Base-by-base conservation (phyloP, 2,329 filamentous ascomycete genomes). In the Myrmaecium sp. region DNA sequence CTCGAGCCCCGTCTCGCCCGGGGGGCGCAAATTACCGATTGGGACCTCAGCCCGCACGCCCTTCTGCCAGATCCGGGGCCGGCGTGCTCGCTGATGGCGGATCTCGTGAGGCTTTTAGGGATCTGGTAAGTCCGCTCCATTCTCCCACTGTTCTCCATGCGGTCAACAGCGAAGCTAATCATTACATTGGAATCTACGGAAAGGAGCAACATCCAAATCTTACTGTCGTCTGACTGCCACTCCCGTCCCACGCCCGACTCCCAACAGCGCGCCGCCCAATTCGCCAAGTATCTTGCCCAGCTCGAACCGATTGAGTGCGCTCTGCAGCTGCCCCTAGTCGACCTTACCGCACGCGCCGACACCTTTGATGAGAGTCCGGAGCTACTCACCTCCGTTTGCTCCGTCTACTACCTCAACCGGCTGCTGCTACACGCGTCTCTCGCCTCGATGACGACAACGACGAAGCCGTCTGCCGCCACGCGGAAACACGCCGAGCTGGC, bases 41-140 rank as follows among this genome's bases (percentile, higher is more conserved):
- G 27, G 27, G 24, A 25, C 15, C 17, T 24, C 12, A 29, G 21
- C n/a, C 14, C 27, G 23, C 17, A 14, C 7, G 15, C 23, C 17
- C 21, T 11, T 13, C 19, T 7, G n/a, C 15, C 12, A 15, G 21
- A 11, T 23, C 12, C 19, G 2, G 14, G 14, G 12, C 24, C 27
- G 14, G 14, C 27, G 27, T 20, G 26, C 21, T 29, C 27, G 24
- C 24, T 29, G 27, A 29, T 29, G 27, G 27, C 20, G n/a, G 27
- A 23, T 17, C 19, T 29, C 6, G 20, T 29, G 13, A 29, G 24
- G 12, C 20, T 29, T 17, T 29, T 29, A 21, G 27, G 27, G 11
- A 25, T 29, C 18, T 29, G 27, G 27, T 29, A 29, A 14, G 27
- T 25, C 21, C 4, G 15, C 6, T 24, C 18, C 17, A 23, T 15